Evolutionary conservation across 352 stramenopile species (phyloP), one percentile per base, ranked within the genome.

Genomic region (Bremia lactucae): DNA sequence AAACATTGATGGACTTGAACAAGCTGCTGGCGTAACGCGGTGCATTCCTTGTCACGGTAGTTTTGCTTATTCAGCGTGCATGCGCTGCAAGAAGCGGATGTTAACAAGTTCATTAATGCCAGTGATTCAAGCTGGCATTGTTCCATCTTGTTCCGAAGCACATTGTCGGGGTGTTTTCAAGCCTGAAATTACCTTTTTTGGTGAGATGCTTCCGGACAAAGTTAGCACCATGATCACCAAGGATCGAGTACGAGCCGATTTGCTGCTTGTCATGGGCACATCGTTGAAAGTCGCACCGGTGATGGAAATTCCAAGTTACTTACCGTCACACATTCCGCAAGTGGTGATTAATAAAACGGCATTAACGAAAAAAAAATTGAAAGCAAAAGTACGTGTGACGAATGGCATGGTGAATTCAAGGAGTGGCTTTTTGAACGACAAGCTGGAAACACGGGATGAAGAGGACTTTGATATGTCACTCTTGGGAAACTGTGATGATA

Each of bases 1-100:
- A 59, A 99, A 99, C 60, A 98, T 99, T 59, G 96, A 99, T 59
- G 94, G 85, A 0, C 59, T 98, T 23, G 96, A 99, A 55, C 48
- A 82, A 33, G 52, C 71, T 7, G 95, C 95, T 1, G 94, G 92
- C 14, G 77, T 97, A 26, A 90, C 64, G n/a, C 76, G 70, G 50
- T 83, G 96, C 42, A 87, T 98, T 13, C 89, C 96, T 43, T 96
- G 92, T 43, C 95, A 98, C 65, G 95, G 95, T 29, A 94, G 72
- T 34, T 90, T 98, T 43, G 71, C 80, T 1, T 85, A 62, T 47
- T 95, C 92, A 4, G 73, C 61, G 2, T 98, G 94, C 59, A 94
- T 96, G 55, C 64, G 69, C 22, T 98, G 92, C 60, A 66, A 66
- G 36, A 70, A 68, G 13, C 59, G 64, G 35, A 73, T 80, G 33